Percentiles rank a stretch among this genome's conserved stretches.
phyloP scores from a whole-genome alignment of 441 rosid genomes.

The Adansonia madagascariensis region DNA sequence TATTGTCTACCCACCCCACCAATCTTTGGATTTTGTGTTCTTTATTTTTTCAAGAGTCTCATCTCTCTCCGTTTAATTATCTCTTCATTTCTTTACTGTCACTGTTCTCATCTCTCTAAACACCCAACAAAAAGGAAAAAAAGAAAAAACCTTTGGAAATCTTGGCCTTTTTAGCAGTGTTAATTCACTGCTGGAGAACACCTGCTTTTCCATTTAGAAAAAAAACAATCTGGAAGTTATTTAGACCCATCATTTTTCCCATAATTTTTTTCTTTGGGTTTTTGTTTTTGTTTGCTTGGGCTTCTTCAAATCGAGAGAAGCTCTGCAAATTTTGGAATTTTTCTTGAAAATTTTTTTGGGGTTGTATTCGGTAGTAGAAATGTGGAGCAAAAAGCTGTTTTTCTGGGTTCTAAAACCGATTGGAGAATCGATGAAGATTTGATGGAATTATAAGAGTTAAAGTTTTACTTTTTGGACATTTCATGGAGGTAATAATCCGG shows the following conservation, averaged over 20 bases:
- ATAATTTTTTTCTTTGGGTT: not conserved
- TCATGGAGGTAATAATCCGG: slow-evolving; percentile 71
- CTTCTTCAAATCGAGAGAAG: not conserved
- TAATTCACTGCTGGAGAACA: not conserved
- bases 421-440: slow-evolving; percentile 52
- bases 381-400: slow-evolving; percentile 46
- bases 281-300: not conserved
- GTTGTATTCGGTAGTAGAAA: slow-evolving; percentile 34
- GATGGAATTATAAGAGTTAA: slow-evolving; percentile 62
- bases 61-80: slow-evolving; percentile 22
- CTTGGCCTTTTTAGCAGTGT: not conserved
- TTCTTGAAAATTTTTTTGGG: not conserved
- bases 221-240: not conserved
- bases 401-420: slow-evolving; percentile 42
- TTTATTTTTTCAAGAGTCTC: not conserved
- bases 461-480: slow-evolving; percentile 37
- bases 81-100: slow-evolving; percentile 30
- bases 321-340: not conserved
- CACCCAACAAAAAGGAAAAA: not conserved
- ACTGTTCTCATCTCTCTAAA: slow-evolving; percentile 31
- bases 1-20: slow-evolving; percentile 41
- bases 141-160: not conserved
- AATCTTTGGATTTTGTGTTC: slow-evolving; percentile 42
- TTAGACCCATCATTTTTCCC: not conserved
- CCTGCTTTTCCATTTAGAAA: not conserved